Conservation (phyloP, 2,329 filamentous ascomycete genomes). For the Cadophora luteo-olivacea region DNA sequence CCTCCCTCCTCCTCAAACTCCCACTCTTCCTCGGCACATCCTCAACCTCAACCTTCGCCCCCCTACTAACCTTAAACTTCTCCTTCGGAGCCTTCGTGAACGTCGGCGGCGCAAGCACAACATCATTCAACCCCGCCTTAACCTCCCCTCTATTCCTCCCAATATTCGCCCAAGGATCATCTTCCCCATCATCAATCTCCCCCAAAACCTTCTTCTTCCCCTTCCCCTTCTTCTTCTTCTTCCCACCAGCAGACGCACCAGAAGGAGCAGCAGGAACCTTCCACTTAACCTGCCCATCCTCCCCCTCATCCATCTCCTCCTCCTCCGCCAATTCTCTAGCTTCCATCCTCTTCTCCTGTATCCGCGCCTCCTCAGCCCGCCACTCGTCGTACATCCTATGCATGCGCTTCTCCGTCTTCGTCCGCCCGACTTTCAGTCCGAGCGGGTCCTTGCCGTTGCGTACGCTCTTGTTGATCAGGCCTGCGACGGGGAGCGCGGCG, state of each 20-base stretch:
- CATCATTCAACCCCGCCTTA: conserved; percentile 47
- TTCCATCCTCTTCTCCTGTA: conserved; percentile 42
- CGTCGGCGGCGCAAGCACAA: conserved; percentile 44
- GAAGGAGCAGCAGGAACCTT: conserved; percentile 60
- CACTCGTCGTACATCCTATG: conserved; percentile 82
- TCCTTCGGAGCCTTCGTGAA: conserved; percentile 43
- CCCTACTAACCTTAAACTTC: conserved; percentile 53
- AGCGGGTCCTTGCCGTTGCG: conserved; percentile 67
- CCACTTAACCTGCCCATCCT: conserved; percentile 55
- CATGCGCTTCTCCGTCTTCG: conserved; percentile 85
- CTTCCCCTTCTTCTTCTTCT: conserved; percentile 38
- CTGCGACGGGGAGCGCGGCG: conserved; percentile 78
- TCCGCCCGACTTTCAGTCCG: conserved; percentile 72
- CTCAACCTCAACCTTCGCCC: conserved; percentile 69
- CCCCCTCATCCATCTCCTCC: conserved; percentile 36
- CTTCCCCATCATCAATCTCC: conserved; percentile 46
- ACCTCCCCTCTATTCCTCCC: conserved; percentile 40
- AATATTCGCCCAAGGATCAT: conserved; percentile 45
- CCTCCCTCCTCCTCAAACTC: conserved; percentile 75
- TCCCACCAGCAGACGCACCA: conserved; percentile 48
- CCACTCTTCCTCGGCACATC: conserved; percentile 74
- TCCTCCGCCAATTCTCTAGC: conserved; percentile 43
- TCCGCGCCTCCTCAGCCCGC: conserved; percentile 68
- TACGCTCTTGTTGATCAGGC: conserved; percentile 67
- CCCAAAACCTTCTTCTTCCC: conserved; percentile 49